Base-by-base conservation (phyloP, 768 basidiomycete genomes). In the Lentinula guzmanii region DNA sequence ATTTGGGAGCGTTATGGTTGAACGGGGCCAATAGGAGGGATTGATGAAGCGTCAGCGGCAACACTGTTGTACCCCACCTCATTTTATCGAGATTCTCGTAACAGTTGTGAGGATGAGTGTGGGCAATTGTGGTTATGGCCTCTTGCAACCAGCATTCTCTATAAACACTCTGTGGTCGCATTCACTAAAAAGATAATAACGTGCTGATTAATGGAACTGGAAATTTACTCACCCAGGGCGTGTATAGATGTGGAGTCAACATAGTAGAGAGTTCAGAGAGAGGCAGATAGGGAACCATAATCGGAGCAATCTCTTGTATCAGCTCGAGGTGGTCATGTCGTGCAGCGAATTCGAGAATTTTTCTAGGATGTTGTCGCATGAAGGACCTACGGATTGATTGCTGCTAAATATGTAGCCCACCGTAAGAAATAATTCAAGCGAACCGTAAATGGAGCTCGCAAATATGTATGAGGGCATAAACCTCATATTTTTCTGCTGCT, bases 401-500 rank as follows among this genome's bases (percentile, higher is more conserved):
- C 11, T 5, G 9, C 46, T 43, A 13, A 13, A 39, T 39, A 24
- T 21, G 46, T 2, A n/a, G 6, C 15, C 42, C 15, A 43, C 9
- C 39, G 39, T 16, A 43, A 43, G 4, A 15, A 13, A 15, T 28
- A 28, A 28, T 28, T 16, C 42, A 6, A 48, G 16, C 2, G 8
- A 48, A 48, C 46, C 46, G 18, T 13, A 48, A 24, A 9, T 24
- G 6, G 21, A 24, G 18, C 28, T 56, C 31, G 46, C 46, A 58
- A n/a, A 57, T 35, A 35, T 64, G 33, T 11, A 59, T 63, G 13
- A 57, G 33, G 33, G 24, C 42, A 65, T 15, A 57, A 18, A 64
- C 34, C 35, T 63, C 41, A 37, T 62, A 62, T 41, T 62, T 62
- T 28, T 62, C 59, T 21, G 46, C 61, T n/a, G 61, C 43, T 18